Evolutionary conservation across 176 grass and related monocot genomes (phyloP), one percentile per base, ranked within the genome.

Genomic region (Eragrostis nindensis): DNA sequence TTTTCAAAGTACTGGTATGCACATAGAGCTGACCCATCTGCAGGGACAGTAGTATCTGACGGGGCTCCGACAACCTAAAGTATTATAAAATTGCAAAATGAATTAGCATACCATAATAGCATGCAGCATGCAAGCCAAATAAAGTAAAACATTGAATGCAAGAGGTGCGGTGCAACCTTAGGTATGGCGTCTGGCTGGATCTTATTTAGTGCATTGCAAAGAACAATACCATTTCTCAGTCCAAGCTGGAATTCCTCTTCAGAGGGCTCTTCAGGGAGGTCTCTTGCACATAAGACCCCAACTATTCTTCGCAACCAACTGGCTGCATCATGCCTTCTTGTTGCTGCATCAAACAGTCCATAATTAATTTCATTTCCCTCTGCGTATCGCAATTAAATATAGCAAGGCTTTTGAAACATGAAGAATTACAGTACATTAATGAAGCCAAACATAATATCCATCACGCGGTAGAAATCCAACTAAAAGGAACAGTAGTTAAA

Each of bases 1-100:
- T 98, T 98, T 73, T 94, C 95, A 1, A 98, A 95, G 81, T 93
- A 91, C 63, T 95, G 95, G 83, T 89, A 93, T 30, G 92, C 92
- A 65, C 85, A 98, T 22, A 98, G 67, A 78, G 90, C 92, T 62
- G 92, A 89, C 9, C 95, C 95, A 83, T 98, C 95, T 22, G 78
- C 42, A 26, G 83, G 71, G 14, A 80, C 70, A 77, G 27, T 44
- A n/a, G 84, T 85, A 91, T 93, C 90, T 42, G 85, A 44, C 30
- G 53, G 71, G 45, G 72, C 88, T 87, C 89, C 88, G 8, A 98
- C 89, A 76, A 98, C 88, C 95, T 98, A 40, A 75, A 77, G 5
- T 7, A 14, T 45, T 62, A 55, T 67, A 55, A 87, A 18, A 83
- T 87, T 73, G 24, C 22, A 24, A 72, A 86, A 30, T 82, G 43